Percentiles rank a stretch among this genome's conserved stretches.
These are phyloP conservation scores for Sicyos baderoa DNA, from an alignment of 306 rosid genomes.

Conservation along the genomic window DNA sequence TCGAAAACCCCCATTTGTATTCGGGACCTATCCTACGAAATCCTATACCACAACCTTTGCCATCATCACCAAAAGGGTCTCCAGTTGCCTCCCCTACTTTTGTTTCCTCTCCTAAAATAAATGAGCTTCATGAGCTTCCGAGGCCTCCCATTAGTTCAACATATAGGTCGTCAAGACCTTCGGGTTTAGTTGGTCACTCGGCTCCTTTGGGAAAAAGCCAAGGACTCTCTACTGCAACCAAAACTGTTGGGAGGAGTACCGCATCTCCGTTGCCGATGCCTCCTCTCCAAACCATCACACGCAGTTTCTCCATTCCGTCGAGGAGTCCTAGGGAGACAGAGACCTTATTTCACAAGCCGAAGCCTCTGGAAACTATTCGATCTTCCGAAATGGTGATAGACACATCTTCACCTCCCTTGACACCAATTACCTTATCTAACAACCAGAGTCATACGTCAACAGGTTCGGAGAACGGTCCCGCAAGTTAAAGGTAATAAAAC, in stretches of 20 bases:
- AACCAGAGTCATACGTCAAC: slow-evolving; percentile 31
- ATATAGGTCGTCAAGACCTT: slow-evolving; percentile 45
- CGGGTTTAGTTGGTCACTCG: slow-evolving; percentile 61
- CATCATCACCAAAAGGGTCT: slow-evolving; percentile 64
- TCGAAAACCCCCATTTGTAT: slow-evolving; percentile 46
- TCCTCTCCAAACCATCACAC: slow-evolving; percentile 62
- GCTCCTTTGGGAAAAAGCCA: slow-evolving; percentile 65
- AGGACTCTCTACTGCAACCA: slow-evolving; percentile 41
- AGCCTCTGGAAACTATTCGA: slow-evolving; percentile 38
- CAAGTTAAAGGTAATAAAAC: slow-evolving; percentile 47
- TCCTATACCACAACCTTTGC: slow-evolving; percentile 53
- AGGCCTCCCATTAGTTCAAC: slow-evolving; percentile 64
- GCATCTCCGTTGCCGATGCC: slow-evolving; percentile 85
- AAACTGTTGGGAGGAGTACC: slow-evolving; percentile 31
- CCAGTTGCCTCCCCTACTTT: slow-evolving; percentile 68
- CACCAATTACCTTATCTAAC: slow-evolving; percentile 50
- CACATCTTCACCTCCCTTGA: slow-evolving; percentile 54
- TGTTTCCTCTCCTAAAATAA: slow-evolving; percentile 71
- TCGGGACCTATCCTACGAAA: slow-evolving; percentile 77
- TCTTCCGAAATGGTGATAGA: slow-evolving; percentile 34
- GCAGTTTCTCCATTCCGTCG: slow-evolving; percentile 85
- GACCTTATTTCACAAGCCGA: slow-evolving; percentile 30
- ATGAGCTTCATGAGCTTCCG: slow-evolving; percentile 98
- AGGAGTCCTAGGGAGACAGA: slow-evolving; percentile 44
- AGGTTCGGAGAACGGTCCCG: slow-evolving; percentile 35